phyloP scores from a whole-genome alignment of 2,329 filamentous ascomycete species.

The Epichloe gansuensis region DNA sequence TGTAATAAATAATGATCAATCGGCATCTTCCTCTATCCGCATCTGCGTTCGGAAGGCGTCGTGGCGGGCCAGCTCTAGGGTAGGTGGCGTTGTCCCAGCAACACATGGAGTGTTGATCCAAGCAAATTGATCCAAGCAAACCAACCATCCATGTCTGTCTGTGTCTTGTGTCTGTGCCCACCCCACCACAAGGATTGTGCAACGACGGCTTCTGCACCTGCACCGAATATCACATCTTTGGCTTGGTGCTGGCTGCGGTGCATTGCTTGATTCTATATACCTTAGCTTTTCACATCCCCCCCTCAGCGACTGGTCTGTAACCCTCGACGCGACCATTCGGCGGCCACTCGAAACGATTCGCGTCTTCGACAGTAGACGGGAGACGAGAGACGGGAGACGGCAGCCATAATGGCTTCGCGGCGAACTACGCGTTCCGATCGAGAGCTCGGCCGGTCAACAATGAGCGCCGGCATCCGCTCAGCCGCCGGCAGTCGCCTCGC shows the following conservation, averaged over 20 bases:
- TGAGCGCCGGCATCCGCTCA: conserved; percentile 1
- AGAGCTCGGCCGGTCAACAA: conserved; percentile 6
- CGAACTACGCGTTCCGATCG: conserved; percentile 8
- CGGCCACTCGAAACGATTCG: not conserved
- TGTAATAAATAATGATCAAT: no score
- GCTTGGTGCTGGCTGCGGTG: not conserved
- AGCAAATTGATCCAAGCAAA: not conserved
- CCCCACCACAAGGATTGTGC: conserved; percentile 4
- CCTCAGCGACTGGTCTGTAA: not conserved
- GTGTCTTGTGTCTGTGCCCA: no score
- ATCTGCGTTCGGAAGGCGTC: no score
- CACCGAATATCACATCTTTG: not conserved
- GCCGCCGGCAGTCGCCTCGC: conserved; percentile 3
- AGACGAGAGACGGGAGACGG: no score
- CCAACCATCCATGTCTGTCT: no score
- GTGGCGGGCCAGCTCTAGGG: no score
- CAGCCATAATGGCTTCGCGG: conserved; percentile 7
- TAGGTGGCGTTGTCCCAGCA: not conserved
- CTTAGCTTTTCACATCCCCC: not conserved
- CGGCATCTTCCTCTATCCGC: no score
- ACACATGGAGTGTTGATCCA: not conserved
- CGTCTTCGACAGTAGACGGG: not conserved
- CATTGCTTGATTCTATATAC: not conserved
- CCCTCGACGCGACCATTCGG: not conserved
- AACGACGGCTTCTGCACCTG: not conserved